Base-by-base conservation (phyloP, 2,329 filamentous ascomycete genomes). In the Madurella mycetomatis region DNA sequence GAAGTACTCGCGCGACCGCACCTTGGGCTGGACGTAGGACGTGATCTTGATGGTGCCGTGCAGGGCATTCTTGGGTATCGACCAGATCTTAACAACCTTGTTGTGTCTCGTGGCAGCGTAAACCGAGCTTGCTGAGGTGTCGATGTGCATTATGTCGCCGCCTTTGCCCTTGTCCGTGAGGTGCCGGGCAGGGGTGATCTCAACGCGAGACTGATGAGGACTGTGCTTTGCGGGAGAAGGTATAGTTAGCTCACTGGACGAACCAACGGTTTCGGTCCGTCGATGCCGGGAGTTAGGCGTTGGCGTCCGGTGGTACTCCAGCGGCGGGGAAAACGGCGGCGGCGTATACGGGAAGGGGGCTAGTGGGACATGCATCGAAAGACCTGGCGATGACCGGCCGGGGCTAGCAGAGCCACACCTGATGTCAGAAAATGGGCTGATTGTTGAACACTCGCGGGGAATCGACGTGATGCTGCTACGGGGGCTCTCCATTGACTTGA, bases 1-100 rank as follows among this genome's bases (percentile, higher is more conserved):
- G 43, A 73, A 66, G 56, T 73, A 73, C 37, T 74, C 72, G 46
- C 72, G 67, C 1, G 70, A 72, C 1, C 72, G 68, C 4, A 66
- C 63, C 41, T 68, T 67, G 0, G 69, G 67, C 16, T 70, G 67
- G 0, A 71, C 70, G 51, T 73, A 73, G 1, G 69, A 69, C 1
- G 68, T 68, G 31, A 72, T 66, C 44, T 73, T 74, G 62, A 73
- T 67, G 18, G 62, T 60, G 39, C 62, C 63, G 18, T 64, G 60
- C 1, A 66, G 37, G 2, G 53, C 44, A 25, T 57, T 60, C 11
- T 60, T 60, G 8, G 52, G 30, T 1, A 63, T 45, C 9, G 62
- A 62, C 65, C 64, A 66, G 7, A 67, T 57, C 45, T 63, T 64
- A 43, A 67, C 48, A 9, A 56, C 42, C 16, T 65, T 66, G 49